Percentiles rank a stretch among this genome's conserved stretches.
These are phyloP conservation scores for Ogataea pilisensis DNA, from an alignment of 805 yeast species.

Conservation along the genomic window DNA sequence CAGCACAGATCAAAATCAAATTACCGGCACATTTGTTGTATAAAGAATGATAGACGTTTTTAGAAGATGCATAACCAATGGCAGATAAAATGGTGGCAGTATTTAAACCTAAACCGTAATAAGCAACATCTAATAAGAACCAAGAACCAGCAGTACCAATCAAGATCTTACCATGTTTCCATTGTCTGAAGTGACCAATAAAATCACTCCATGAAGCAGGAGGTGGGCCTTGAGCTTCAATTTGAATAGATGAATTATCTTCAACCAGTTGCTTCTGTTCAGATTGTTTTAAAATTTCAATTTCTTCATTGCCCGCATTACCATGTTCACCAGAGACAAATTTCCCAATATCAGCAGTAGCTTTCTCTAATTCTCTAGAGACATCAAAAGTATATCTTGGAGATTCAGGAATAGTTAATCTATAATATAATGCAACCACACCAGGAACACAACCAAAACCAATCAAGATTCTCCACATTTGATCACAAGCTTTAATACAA, in stretches of 20 bases:
- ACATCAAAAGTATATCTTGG: constrained; percentile 89
- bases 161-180: constrained; percentile 82
- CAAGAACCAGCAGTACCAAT: constrained; percentile 89
- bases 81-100: constrained; percentile 74
- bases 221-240: constrained; percentile 51
- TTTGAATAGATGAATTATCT: constrained; percentile 19
- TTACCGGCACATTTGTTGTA: constrained; percentile 87
- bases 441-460: constrained; percentile 94
- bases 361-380: constrained; percentile 51
- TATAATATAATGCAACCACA: constrained; percentile 74
- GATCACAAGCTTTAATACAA: constrained; percentile 80
- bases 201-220: constrained; percentile 80
- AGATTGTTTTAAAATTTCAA: constrained; percentile 41
- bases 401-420: constrained; percentile 92
- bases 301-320: constrained; percentile 41
- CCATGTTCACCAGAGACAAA: constrained; percentile 48
- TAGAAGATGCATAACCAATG: constrained; percentile 75
- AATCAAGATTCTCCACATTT: constrained; percentile 89
- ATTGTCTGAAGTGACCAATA: constrained; percentile 67
- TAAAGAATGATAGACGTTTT: constrained; percentile 64
- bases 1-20: constrained; percentile 89
- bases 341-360: constrained; percentile 52
- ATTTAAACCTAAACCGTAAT: constrained; percentile 84
- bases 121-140: constrained; percentile 88
- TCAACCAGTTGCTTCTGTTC: no score